Evolutionary conservation across 2,329 filamentous ascomycete genomes (phyloP).

Genomic region (Colletotrichum sp.): DNA sequence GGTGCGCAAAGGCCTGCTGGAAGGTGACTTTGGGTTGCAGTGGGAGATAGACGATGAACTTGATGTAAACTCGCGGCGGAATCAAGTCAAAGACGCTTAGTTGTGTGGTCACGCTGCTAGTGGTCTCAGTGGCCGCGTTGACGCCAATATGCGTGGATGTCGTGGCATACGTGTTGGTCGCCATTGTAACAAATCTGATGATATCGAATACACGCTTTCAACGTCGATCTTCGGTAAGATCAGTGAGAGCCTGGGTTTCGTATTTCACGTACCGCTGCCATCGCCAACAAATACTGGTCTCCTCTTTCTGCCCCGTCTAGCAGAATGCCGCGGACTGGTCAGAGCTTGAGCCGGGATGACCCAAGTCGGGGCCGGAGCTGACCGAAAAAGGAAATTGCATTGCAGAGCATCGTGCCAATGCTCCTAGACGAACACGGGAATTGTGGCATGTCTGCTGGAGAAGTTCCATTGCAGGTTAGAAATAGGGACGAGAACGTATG

Average conservation of each 20-base stretch:
- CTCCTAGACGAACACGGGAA: not conserved
- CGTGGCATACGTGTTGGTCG: not conserved
- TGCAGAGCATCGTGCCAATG: not conserved
- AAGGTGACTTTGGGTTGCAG: constrained; percentile 28
- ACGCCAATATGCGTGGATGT: not conserved
- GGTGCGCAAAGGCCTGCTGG: constrained; percentile 31
- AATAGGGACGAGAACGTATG: not conserved
- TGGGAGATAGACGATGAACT: constrained; percentile 35
- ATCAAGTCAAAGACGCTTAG: constrained; percentile 1
- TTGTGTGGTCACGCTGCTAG: not conserved
- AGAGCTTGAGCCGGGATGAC: not conserved
- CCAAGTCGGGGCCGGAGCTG: not conserved
- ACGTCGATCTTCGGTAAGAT: not conserved
- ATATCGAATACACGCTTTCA: accelerated
- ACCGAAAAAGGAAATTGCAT: not conserved
- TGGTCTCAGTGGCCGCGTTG: accelerated
- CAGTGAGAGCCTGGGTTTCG: accelerated
- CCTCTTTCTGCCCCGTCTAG: no score
- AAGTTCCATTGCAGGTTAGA: not conserved
- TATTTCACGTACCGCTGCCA: not conserved
- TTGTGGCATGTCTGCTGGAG: not conserved
- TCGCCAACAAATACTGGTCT: not conserved
- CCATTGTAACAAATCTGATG: not conserved
- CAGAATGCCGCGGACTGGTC: not conserved
- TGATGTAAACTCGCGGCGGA: constrained; percentile 3